These are phyloP conservation scores for Drechslera avenae DNA, from an alignment of 2,329 filamentous ascomycete species.

Conservation along the genomic window DNA sequence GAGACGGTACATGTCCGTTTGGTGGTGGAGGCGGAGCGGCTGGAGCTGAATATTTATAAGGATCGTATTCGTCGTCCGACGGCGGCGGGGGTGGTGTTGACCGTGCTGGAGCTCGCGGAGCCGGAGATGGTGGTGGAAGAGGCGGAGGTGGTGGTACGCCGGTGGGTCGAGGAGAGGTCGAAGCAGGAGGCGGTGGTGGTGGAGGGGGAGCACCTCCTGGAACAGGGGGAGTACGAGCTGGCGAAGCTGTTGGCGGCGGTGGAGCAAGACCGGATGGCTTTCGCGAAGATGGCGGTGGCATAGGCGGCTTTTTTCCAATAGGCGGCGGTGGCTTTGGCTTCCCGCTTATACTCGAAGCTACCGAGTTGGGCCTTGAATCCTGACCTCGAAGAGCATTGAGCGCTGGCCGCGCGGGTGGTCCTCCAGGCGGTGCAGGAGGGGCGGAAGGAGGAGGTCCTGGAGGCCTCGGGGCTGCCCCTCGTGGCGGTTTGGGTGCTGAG, in stretches of 20 bases:
- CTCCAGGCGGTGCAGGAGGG: constrained; percentile 56
- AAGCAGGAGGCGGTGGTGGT: constrained; percentile 47
- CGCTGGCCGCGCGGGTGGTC: constrained; percentile 59
- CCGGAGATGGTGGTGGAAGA: constrained; percentile 20
- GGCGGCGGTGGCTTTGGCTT: constrained; percentile 75
- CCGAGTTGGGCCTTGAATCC: constrained; percentile 62
- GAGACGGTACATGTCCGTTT: constrained; percentile 52
- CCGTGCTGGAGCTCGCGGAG: constrained; percentile 29
- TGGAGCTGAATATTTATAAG: constrained; percentile 53
- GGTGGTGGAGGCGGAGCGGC: constrained; percentile 56
- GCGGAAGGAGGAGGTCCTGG: constrained; percentile 54
- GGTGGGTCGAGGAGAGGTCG: constrained; percentile 28
- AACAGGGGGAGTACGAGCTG: constrained; percentile 49
- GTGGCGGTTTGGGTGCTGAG: constrained; percentile 61
- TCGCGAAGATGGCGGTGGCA: constrained; percentile 61
- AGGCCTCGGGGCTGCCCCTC: constrained; percentile 56
- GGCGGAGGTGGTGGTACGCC: constrained; percentile 27
- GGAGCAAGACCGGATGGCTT: constrained; percentile 60
- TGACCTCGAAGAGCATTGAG: constrained; percentile 64
- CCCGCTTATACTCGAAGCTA: constrained; percentile 62
- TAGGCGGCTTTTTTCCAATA: constrained; percentile 73
- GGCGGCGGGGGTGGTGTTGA: constrained; percentile 33
- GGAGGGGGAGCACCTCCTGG: constrained; percentile 50
- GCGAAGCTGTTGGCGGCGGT: constrained; percentile 48
- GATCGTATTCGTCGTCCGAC: constrained; percentile 41